These are phyloP conservation scores for Casuarina glauca DNA, from an alignment of 306 rosid genomes.

Conservation along the genomic window DNA sequence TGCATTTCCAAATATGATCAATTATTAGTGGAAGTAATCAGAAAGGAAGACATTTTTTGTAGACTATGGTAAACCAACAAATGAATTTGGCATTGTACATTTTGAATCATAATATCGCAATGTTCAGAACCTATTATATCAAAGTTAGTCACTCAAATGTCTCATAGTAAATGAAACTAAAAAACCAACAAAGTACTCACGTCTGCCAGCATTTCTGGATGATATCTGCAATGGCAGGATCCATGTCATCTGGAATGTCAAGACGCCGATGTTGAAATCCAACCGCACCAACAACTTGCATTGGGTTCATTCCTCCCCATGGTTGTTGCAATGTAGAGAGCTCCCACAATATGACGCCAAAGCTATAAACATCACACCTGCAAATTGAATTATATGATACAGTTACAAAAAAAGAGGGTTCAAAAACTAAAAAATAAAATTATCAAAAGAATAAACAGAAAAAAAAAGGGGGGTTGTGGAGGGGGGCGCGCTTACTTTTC, in stretches of 20 bases:
- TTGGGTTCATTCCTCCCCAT: conserved; percentile 99
- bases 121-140: not conserved
- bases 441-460: conserved; percentile 20
- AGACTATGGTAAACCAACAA: not conserved
- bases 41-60: not conserved
- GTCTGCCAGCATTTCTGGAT: conserved; percentile 91
- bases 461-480: not conserved
- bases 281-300: conserved; percentile 99
- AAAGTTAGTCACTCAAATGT: not conserved
- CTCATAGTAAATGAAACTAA: not conserved
- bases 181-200: conserved; percentile 49
- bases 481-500: conserved; percentile 63
- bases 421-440: conserved; percentile 2
- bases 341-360: conserved; percentile 97
- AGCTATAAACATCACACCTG: conserved; percentile 96
- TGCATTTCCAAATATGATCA: not conserved
- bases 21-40: not conserved
- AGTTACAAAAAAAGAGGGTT: conserved; percentile 18
- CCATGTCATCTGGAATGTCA: conserved; percentile 81
- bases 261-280: conserved; percentile 99
- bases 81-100: not conserved
- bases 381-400: conserved; percentile 21
- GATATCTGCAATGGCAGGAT: conserved; percentile 77
- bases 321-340: conserved; percentile 91
- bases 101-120: not conserved